Percentiles rank a stretch among this genome's conserved stretches.
Conservation (phyloP, 2,329 filamentous ascomycete genomes). For the Fusarium multiceps region DNA sequence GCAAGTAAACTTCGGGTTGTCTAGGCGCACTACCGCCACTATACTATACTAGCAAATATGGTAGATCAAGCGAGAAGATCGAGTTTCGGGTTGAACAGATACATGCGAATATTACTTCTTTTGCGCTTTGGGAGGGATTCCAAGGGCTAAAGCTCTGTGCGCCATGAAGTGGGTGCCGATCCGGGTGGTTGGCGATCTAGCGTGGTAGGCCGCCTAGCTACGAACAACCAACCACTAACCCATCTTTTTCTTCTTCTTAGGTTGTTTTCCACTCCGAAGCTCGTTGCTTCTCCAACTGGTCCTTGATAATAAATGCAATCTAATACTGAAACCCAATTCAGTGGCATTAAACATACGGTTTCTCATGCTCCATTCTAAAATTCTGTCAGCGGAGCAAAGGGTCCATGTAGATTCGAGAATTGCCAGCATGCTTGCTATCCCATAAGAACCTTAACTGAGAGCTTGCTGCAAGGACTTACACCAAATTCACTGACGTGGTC, state of each 20-base stretch:
- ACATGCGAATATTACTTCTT: slow-evolving; percentile 19
- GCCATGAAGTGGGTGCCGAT: slow-evolving; percentile 24
- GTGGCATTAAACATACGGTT: background rate
- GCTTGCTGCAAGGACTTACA: slow-evolving; percentile 25
- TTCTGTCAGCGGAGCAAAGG: background rate
- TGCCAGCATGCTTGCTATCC: background rate
- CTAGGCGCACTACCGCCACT: background rate
- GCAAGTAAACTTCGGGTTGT: background rate
- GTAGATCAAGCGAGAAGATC: slow-evolving; percentile 14
- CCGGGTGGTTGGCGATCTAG: slow-evolving; percentile 39
- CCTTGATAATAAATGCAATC: slow-evolving; percentile 1
- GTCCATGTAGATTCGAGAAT: slow-evolving; percentile 1
- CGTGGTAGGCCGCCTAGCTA: slow-evolving; percentile 32
- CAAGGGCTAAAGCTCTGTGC: slow-evolving; percentile 18
- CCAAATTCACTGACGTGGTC: slow-evolving; percentile 27
- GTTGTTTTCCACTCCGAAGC: background rate
- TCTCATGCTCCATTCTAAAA: background rate
- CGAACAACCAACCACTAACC: slow-evolving; percentile 11
- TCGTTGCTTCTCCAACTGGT: slow-evolving; percentile 19
- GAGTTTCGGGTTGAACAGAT: slow-evolving; percentile 20
- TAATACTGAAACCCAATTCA: slow-evolving; percentile 6
- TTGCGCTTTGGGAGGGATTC: background rate
- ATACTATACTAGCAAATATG: background rate
- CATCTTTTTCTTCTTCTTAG: slow-evolving; percentile 10
- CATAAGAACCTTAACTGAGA: slow-evolving; percentile 24